Evolutionary conservation across 2,329 filamentous ascomycete species (phyloP).

Genomic region (Onygena corvina): DNA sequence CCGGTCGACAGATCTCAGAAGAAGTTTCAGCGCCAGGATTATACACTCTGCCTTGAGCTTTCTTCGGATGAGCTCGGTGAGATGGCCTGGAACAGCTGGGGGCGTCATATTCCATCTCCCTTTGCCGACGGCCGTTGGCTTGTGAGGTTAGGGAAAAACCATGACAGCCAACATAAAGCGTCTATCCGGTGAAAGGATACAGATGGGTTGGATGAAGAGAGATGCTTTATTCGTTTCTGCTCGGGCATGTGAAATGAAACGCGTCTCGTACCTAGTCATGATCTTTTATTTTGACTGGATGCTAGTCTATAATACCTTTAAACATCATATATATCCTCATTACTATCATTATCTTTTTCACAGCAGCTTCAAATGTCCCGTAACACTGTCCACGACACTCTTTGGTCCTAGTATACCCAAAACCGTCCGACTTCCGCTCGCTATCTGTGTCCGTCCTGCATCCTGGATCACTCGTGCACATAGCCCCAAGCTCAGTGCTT

Average conservation of each 20-base stretch:
- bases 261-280: too few relatives aligned
- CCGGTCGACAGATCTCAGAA: slow-evolving; percentile 94
- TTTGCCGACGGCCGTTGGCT: slow-evolving; percentile 80
- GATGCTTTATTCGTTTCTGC: too few relatives aligned
- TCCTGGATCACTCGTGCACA: slow-evolving; percentile 86
- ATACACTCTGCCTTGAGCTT: slow-evolving; percentile 49
- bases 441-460: slow-evolving; percentile 95
- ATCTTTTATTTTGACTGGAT: too few relatives aligned
- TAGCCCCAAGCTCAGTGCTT: slow-evolving; percentile 70
- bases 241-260: too few relatives aligned
- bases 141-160: slow-evolving; percentile 83
- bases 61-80: slow-evolving; percentile 57
- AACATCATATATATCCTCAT: neutral
- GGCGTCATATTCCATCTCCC: slow-evolving; percentile 80
- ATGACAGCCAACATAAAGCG: slow-evolving; percentile 58
- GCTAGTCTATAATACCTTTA: too few relatives aligned
- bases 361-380: slow-evolving; percentile 70
- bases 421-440: slow-evolving; percentile 81
- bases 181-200: neutral
- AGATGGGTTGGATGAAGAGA: too few relatives aligned
- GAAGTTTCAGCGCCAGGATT: slow-evolving; percentile 44
- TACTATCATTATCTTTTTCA: slow-evolving; percentile 31
- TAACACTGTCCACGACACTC: slow-evolving; percentile 75
- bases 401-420: slow-evolving; percentile 69
- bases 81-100: slow-evolving; percentile 39